Evolutionary conservation across 495 filamentous ascomycete species (phyloP).

Genomic region (Penicillium canescens): DNA sequence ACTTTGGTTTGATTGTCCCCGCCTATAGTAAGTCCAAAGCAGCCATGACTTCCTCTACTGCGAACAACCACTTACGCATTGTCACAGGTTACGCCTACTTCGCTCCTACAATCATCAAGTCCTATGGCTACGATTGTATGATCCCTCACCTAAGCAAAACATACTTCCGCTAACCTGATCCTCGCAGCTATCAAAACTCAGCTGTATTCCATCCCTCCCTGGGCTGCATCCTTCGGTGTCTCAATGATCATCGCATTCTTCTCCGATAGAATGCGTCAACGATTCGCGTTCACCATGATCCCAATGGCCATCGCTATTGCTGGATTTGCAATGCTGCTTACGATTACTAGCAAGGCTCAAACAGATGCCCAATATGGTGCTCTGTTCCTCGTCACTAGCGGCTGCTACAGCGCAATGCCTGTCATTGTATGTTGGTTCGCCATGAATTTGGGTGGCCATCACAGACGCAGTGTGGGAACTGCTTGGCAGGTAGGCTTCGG

Average conservation of each 20-base stretch:
- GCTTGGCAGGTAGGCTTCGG: slow-evolving; percentile 93
- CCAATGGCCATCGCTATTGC: slow-evolving; percentile 64
- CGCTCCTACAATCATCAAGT: slow-evolving; percentile 71
- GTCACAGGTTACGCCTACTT: slow-evolving; percentile 66
- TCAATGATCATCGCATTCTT: slow-evolving; percentile 69
- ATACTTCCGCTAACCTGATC: slow-evolving; percentile 1
- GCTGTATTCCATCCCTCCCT: slow-evolving; percentile 80
- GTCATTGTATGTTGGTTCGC: slow-evolving; percentile 91
- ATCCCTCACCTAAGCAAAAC: too few species aligned
- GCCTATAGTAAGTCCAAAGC: slow-evolving; percentile 63
- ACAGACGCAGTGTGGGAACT: slow-evolving; percentile 75
- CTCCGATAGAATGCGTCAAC: slow-evolving; percentile 69
- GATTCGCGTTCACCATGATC: slow-evolving; percentile 71
- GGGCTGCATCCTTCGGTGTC: slow-evolving; percentile 75
- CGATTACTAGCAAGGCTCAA: slow-evolving; percentile 57
- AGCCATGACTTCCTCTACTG: slow-evolving; percentile 16
- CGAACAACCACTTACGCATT: slow-evolving; percentile 10
- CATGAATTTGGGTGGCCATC: slow-evolving; percentile 90
- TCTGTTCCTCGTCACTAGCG: slow-evolving; percentile 68
- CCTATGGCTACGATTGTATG: slow-evolving; percentile 57
- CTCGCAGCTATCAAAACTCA: slow-evolving; percentile 67
- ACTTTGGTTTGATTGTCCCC: slow-evolving; percentile 78
- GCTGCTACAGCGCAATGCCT: slow-evolving; percentile 72
- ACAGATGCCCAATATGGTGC: slow-evolving; percentile 65
- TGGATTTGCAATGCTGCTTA: slow-evolving; percentile 73